Evolutionary conservation across 2,329 filamentous ascomycete genomes (phyloP), one percentile per base, ranked within the genome.

Genomic region (Blastomyces silverae): DNA sequence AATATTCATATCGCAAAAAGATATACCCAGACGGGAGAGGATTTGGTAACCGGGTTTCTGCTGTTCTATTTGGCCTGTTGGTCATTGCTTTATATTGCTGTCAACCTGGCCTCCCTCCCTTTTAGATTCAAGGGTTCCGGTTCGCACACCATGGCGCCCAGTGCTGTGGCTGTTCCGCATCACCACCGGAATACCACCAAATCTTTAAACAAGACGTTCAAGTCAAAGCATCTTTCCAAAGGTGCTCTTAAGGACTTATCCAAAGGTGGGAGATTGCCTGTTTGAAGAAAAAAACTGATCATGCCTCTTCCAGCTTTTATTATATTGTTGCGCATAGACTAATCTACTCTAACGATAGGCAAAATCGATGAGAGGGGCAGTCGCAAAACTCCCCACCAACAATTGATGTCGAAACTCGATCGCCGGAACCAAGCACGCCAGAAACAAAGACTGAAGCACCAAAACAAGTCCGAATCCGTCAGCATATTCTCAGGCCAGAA

Each of bases 341-440:
- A 34, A 71, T 70, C 64, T 69, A 53, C 70, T 13, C 13, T 37
- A 17, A n/a, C 55, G 65, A 48, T 67, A 94, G 91, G 92, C 74
- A 94, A 94, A 77, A 84, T 93, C 61, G 88, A 87, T 71, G 90
- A 96, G 74, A 86, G 84, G 71, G 88, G 88, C 67, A 82, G 83
- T 71, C 87, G 93, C 73, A 95, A 91, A 78, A 96, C 93, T 20
- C 91, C 91, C 64, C 91, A 96, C 76, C 94, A 99, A 76, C 91
- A 96, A 80, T 86, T 97, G 79, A 93, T 97, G 90, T 96, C 92
- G 66, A 99, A 97, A 79, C 85, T 99, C 76, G 92, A 96, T 78
- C 89, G 94, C 66, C 88, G 91, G 71, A 97, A 99, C 78, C 91
- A 96, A 81, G 90, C 91, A 71, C 93, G 93, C 78, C 94, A 99